Percentiles rank a stretch among this genome's conserved stretches.
Conservation (phyloP, 305 asterid genomes). For the Stenogyne calaminthoides region DNA sequence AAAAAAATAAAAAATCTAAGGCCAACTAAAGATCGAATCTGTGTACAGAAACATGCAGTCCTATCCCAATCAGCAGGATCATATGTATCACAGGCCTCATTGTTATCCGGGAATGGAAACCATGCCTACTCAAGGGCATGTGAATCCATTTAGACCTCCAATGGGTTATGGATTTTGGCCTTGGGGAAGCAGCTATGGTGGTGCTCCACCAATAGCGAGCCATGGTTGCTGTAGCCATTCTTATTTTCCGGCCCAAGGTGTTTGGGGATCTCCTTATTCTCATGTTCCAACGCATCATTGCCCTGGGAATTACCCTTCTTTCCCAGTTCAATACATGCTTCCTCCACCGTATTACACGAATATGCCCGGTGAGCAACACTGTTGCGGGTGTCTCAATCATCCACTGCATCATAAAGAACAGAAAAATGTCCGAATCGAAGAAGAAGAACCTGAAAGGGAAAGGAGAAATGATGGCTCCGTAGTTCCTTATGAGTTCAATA, state of each 20-base stretch:
- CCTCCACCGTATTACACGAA: slow-evolving; percentile 40
- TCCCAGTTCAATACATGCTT: slow-evolving; percentile 43
- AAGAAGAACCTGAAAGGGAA: slow-evolving; percentile 45
- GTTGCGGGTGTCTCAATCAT: slow-evolving; percentile 65
- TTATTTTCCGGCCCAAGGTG: slow-evolving; percentile 32
- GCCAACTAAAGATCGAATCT: slow-evolving; percentile 36
- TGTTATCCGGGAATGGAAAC: slow-evolving; percentile 36
- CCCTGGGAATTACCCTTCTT: slow-evolving; percentile 40
- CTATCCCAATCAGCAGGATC: slow-evolving; percentile 48
- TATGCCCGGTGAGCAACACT: slow-evolving; percentile 43
- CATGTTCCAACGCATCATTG: slow-evolving; percentile 38
- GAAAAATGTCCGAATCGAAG: slow-evolving; percentile 52
- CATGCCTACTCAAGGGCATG: slow-evolving; percentile 34
- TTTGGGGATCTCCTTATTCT: slow-evolving; percentile 51
- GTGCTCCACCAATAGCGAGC: slow-evolving; percentile 36
- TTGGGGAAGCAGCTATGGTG: slow-evolving; percentile 43
- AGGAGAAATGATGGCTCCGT: slow-evolving; percentile 28
- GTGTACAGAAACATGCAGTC: slow-evolving; percentile 36
- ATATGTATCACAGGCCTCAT: slow-evolving; percentile 38
- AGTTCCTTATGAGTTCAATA: slow-evolving; percentile 44
- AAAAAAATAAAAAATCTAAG: too few species aligned
- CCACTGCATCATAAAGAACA: slow-evolving; percentile 34
- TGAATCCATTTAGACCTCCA: slow-evolving; percentile 36
- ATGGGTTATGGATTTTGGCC: slow-evolving; percentile 44
- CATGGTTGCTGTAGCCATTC: slow-evolving; percentile 53